These are phyloP conservation scores for Sclerotiophoma versabilis DNA, from an alignment of 2,329 filamentous ascomycete species.

Conservation along the genomic window DNA sequence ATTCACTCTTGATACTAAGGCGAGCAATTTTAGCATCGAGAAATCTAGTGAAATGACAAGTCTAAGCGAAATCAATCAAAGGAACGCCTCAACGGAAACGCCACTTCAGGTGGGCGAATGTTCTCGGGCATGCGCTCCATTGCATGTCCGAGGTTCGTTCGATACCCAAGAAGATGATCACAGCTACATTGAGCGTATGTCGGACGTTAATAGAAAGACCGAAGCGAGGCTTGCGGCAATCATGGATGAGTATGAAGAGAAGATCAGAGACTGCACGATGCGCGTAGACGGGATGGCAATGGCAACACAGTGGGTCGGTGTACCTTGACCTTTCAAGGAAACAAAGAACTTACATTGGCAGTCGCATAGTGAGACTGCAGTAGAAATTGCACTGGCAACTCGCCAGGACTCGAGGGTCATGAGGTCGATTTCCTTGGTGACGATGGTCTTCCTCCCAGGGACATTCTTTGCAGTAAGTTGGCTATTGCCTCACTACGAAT, in stretches of 20 bases:
- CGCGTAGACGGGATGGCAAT: constrained; percentile 36
- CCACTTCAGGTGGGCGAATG: no score
- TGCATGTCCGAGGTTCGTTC: no score
- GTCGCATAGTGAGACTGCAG: constrained; percentile 11
- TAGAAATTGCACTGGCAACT: constrained; percentile 28
- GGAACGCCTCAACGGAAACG: no score
- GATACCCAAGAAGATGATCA: no score
- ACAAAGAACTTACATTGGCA: background rate
- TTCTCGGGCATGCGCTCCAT: no score
- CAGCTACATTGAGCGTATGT: no score
- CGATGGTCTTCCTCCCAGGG: constrained; percentile 33
- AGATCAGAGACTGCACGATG: constrained; percentile 24
- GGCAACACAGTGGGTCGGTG: constrained; percentile 33
- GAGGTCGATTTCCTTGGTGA: constrained; percentile 32
- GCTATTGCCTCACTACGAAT: background rate
- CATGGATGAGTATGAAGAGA: constrained; percentile 29
- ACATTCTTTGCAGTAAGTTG: constrained; percentile 32
- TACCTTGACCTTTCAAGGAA: background rate
- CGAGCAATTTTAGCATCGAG: no score
- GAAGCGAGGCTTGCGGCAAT: constrained; percentile 18
- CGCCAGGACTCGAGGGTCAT: constrained; percentile 28
- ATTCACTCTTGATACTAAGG: no score
- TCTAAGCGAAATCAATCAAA: no score
- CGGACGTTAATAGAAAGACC: constrained; percentile 12
- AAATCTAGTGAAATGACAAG: no score